Conservation (phyloP, 140 eudicot species). For the Oenanthe javanica region DNA sequence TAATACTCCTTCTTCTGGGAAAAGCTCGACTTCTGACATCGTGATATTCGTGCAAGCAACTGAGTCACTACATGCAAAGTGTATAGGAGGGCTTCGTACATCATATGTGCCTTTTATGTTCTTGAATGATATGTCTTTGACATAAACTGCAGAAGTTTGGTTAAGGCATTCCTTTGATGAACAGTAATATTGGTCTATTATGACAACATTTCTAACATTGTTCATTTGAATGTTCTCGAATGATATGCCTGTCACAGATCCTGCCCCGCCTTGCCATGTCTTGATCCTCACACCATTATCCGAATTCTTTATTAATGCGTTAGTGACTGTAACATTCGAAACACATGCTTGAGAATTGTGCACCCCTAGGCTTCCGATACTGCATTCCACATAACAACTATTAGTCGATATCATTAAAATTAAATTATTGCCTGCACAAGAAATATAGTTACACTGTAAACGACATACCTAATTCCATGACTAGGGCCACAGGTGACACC, state of each 20-base stretch:
- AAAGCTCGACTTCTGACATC: slow-evolving; percentile 87
- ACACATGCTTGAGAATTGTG: slow-evolving; percentile 89
- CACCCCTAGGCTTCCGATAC: slow-evolving; percentile 93
- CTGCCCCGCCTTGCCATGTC: slow-evolving; percentile 99
- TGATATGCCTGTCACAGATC: slow-evolving; percentile 70
- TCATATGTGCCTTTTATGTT: slow-evolving; percentile 96
- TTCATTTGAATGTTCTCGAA: slow-evolving; percentile 90
- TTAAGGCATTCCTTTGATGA: slow-evolving; percentile 63
- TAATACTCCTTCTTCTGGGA: slow-evolving; percentile 70
- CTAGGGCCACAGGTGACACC: slow-evolving; percentile 92
- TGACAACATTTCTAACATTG: slow-evolving; percentile 75
- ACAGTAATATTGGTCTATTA: slow-evolving; percentile 92
- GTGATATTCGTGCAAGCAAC: slow-evolving; percentile 92
- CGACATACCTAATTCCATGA: slow-evolving; percentile 82
- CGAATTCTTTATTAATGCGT: slow-evolving; percentile 64
- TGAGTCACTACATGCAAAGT: slow-evolving; percentile 92
- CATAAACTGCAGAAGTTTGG: slow-evolving; percentile 78
- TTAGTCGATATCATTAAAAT: not conserved
- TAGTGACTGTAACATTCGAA: slow-evolving; percentile 67
- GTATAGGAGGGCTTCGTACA: slow-evolving; percentile 79
- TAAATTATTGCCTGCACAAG: too few relatives aligned
- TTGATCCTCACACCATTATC: slow-evolving; percentile 94
- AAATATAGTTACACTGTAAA: not conserved
- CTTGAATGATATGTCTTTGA: slow-evolving; percentile 51
- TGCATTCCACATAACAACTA: slow-evolving; percentile 16